Base-by-base conservation (phyloP, 108 stramenopile genomes). In the Nitzschia sp. region DNA sequence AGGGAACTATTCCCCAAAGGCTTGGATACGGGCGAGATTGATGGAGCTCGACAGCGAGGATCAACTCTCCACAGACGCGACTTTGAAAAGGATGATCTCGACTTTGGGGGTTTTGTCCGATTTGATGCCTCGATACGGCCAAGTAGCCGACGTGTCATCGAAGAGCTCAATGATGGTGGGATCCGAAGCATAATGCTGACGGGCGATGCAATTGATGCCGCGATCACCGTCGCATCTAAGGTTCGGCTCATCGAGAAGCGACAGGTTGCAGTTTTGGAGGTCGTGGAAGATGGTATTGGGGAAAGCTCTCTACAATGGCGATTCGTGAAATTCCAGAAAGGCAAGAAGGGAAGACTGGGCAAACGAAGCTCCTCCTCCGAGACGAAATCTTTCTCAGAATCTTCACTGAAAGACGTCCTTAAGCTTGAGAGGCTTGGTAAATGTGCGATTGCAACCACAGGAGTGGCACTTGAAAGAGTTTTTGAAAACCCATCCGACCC, bases 121-220 rank as follows among this genome's bases (percentile, higher is more conserved):
- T 88, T 88, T 60, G 68, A 80, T 55, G 84, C 87, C 13, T 74
- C 81, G n/a, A 47, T 82, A 11, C 70, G 87, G 16, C 68, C 69
- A n/a, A 74, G 76, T 32, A 81, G 77, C 26, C 55, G 59, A 11
- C 62, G 87, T 59, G 73, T 88, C 15, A 58, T 88, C 3, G 9
- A 60, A 8, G 81, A 82, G 41, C 66, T 88, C 4, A 55, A 67
- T 38, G 26, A 31, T 23, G 82, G 76, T 25, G 78, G 75, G 19
- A 71, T 83, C 11, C 54, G 73, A 6, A 64, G 71, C 25, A 63
- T 72, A 11, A 88, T 88, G 84, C 62, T 88, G 41, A 88, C 87
- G 29, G 87, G 87, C 28, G 87, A 88, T 69, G 76, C 83, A 4
- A 53, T 77, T 0, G 75, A 74, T 46, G 75, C 84, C 32, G 80